Conservation (phyloP, 805 yeast species). For the Ogataea salicorniae region DNA sequence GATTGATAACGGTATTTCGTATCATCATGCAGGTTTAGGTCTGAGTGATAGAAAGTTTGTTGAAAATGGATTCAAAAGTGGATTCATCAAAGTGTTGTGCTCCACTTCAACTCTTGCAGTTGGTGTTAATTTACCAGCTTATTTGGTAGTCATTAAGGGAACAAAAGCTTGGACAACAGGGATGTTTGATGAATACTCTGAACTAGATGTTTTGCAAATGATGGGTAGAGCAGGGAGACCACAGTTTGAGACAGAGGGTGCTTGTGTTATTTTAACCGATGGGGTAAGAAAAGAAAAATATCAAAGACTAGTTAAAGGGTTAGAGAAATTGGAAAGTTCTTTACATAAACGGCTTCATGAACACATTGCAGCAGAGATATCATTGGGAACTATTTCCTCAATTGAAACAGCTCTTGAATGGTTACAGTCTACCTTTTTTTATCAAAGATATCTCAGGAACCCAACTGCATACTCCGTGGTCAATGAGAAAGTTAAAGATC, state of each 20-base stretch:
- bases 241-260: conserved; percentile 47
- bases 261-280: conserved; percentile 46
- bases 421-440: conserved; percentile 47
- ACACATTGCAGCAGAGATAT: conserved; percentile 40
- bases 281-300: conserved; percentile 31
- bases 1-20: conserved; percentile 38
- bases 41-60: conserved; percentile 40
- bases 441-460: conserved; percentile 36
- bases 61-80: conserved; percentile 41
- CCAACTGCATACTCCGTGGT: conserved; percentile 35
- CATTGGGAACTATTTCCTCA: conserved; percentile 35
- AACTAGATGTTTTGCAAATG: conserved; percentile 55
- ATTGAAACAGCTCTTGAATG: conserved; percentile 38
- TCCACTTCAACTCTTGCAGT: conserved; percentile 58
- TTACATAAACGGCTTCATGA: conserved; percentile 37
- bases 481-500: conserved; percentile 11
- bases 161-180: conserved; percentile 54
- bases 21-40: conserved; percentile 56
- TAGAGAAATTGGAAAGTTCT: conserved; percentile 42
- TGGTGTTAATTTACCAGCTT: conserved; percentile 60
- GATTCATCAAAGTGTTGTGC: conserved; percentile 41
- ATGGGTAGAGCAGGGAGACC: conserved; percentile 65
- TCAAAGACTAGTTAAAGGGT: conserved; percentile 37
- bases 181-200: conserved; percentile 45
- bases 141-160: conserved; percentile 55